Evolutionary conservation across 2,329 filamentous ascomycete genomes (phyloP).

Genomic region (Sclerotinia glacialis): DNA sequence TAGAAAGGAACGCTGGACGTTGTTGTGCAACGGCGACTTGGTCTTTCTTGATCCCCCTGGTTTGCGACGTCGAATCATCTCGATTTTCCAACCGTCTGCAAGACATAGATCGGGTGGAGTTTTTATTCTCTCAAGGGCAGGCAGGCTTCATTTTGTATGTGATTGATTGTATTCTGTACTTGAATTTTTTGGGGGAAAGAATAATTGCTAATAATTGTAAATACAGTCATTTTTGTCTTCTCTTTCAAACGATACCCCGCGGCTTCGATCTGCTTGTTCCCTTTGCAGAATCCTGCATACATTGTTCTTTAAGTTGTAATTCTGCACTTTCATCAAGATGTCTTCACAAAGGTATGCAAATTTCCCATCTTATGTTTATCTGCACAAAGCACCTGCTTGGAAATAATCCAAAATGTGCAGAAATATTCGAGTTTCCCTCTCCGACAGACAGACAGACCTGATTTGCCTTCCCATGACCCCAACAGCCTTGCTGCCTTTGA

Average conservation of each 20-base stretch:
- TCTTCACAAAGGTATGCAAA: constrained; percentile 37
- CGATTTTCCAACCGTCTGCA: neutral
- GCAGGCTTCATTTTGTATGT: constrained; percentile 17
- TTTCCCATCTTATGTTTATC: constrained; percentile 19
- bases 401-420: constrained; percentile 4
- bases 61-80: constrained; percentile 10
- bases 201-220: constrained; percentile 10
- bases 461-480: neutral
- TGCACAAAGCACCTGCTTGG: constrained; percentile 28
- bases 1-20: constrained; percentile 12
- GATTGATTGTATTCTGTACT: too few species aligned
- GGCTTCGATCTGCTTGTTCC: constrained; percentile 24
- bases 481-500: neutral
- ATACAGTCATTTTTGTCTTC: constrained; percentile 22
- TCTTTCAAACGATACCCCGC: constrained; percentile 36
- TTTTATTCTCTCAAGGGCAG: neutral
- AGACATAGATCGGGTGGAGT: constrained; percentile 9
- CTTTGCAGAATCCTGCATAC: constrained; percentile 17
- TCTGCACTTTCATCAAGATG: constrained; percentile 32
- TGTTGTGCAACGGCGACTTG: constrained; percentile 9
- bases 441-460: neutral
- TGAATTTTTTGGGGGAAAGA: too few species aligned
- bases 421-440: neutral
- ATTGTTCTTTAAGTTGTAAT: constrained; percentile 26
- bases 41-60: constrained; percentile 1